Evolutionary conservation across 1,139 yeast genomes (phyloP), one percentile per base, ranked within the genome.

Genomic region (Suhomyces coccinellae): DNA sequence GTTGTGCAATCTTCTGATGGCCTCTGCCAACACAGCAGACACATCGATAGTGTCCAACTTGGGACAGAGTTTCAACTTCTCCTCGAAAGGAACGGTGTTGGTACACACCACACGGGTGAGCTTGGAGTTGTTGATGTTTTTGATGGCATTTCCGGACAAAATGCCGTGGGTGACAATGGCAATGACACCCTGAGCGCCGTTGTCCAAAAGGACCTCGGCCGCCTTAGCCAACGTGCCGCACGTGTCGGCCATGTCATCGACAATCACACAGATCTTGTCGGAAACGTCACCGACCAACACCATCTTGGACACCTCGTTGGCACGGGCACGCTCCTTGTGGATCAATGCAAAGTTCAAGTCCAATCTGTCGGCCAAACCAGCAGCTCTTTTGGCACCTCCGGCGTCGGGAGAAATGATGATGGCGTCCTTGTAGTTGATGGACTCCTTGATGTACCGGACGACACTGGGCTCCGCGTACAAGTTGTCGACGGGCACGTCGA

Each of bases 161-260:
- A 93, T 87, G 43, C 98, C 99, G 66, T 93, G 99, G 5, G 99
- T 93, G 28, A 93, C 97, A 52, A 93, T 87, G 36, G 98, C 98
- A 59, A 93, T 85, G 36, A 93, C 98, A 49, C 84, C 75, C 56
- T 80, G 73, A 15, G 98, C 98, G 20, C 83, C 85, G 60, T 90
- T 86, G 39, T 83, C 87, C 51, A 91, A 67, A 49, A 93, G 73
- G 6, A 93, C 84, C 56, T 91, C 97, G 20, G 97, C 97, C 34
- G 99, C 98, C 70, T 91, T 93, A 51, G 91, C 95, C 55, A 93
- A 74, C 4, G 99, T 93, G 48, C 98, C 98, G 71, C 98, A 93
- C 17, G 99, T 93, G 64, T 93, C 99, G 40, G 98, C 99, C 96
- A 93, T 91, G 64, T 93, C 99, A 69, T 93, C 99, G 36, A 93